Evolutionary conservation across 495 filamentous ascomycete genomes (phyloP).

Genomic region (Neurospora sp.): DNA sequence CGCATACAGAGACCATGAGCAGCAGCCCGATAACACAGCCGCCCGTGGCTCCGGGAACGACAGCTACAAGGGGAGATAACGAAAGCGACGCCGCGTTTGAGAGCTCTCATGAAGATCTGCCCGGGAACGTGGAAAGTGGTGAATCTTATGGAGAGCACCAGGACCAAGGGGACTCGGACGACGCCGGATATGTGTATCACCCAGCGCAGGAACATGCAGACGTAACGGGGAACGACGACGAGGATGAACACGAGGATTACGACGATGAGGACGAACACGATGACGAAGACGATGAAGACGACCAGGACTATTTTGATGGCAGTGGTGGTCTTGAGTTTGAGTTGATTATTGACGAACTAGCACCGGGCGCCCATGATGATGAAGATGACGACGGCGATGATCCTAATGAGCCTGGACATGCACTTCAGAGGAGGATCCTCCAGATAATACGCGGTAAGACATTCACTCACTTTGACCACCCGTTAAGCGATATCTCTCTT

Average conservation of each 20-base stretch:
- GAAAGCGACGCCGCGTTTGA: neutral
- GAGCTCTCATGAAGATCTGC: neutral
- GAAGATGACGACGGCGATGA: neutral
- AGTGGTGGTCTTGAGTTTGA: constrained; percentile 24
- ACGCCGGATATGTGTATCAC: neutral
- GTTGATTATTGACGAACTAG: constrained; percentile 15
- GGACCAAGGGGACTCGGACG: neutral
- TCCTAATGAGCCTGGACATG: neutral
- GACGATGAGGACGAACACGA: constrained; percentile 41
- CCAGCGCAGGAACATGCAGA: constrained; percentile 4
- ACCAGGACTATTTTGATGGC: constrained; percentile 34
- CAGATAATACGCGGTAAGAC: constrained; percentile 18
- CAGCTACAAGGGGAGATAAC: neutral
- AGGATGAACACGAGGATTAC: constrained; percentile 24
- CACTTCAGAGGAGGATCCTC: constrained; percentile 20
- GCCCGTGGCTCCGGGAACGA: neutral
- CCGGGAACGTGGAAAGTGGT: neutral
- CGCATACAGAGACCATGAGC: neutral
- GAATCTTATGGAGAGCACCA: neutral
- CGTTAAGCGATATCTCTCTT: constrained; percentile 8
- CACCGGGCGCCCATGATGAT: neutral
- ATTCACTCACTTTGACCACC: neutral
- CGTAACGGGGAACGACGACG: constrained; percentile 12
- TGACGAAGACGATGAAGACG: constrained; percentile 38
- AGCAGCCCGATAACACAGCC: neutral